phyloP scores from a whole-genome alignment of 2,329 filamentous ascomycete genomes.

The Allantophomopsis lycopodina region DNA sequence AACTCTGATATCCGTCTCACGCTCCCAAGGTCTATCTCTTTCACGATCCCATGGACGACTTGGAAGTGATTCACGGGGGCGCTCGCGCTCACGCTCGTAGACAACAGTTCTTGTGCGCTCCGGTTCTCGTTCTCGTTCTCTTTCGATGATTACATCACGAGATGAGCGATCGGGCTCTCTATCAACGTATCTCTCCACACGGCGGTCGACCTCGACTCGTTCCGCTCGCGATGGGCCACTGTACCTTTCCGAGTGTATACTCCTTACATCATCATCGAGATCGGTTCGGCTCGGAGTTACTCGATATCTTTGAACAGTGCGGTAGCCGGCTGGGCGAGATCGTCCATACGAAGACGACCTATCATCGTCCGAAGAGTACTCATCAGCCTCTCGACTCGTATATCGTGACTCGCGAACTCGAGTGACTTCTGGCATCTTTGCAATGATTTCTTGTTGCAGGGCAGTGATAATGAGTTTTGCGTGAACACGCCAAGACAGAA shows the following conservation, averaged over 20 bases:
- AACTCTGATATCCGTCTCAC: slow-evolving; percentile 20
- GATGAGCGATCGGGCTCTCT: slow-evolving; percentile 13
- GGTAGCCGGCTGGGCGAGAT: slow-evolving; percentile 1
- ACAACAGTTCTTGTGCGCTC: slow-evolving; percentile 18
- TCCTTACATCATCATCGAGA: slow-evolving; percentile 1
- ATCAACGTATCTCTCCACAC: slow-evolving; percentile 10
- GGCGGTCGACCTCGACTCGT: slow-evolving; percentile 17
- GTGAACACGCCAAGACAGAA: no score
- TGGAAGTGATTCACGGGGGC: slow-evolving; percentile 16
- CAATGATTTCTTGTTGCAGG: no score
- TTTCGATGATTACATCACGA: slow-evolving; percentile 12
- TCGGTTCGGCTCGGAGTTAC: neutral
- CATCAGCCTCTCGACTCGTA: neutral
- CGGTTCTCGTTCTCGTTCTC: slow-evolving; percentile 20
- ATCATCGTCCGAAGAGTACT: slow-evolving; percentile 1
- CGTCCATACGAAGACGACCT: neutral
- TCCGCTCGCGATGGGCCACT: slow-evolving; percentile 3
- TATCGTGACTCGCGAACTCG: slow-evolving; percentile 2
- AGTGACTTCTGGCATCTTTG: slow-evolving; percentile 3
- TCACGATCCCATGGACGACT: slow-evolving; percentile 20
- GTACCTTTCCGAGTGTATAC: neutral
- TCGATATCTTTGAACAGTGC: slow-evolving; percentile 2
- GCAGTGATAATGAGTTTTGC: no score
- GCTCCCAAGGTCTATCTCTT: slow-evolving; percentile 8
- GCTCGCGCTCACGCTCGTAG: slow-evolving; percentile 31